Evolutionary conservation across 1,284 basidiomycete species (phyloP), one percentile per base, ranked within the genome.

Genomic region (Dichomitus squalens): DNA sequence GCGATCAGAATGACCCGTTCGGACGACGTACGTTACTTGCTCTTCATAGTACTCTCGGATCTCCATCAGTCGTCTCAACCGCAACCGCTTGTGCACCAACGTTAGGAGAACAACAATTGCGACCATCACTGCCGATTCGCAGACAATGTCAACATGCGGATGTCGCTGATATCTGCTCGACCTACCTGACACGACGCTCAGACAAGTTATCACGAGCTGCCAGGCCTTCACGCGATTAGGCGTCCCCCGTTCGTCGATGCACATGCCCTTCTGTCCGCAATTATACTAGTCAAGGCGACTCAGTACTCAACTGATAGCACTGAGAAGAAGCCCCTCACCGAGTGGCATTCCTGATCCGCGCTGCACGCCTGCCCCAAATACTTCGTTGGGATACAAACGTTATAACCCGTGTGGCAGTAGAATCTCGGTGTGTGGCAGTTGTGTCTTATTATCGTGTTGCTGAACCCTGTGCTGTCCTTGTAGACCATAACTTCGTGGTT

Each of bases 401-500:
- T 63, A 2, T 70, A 63, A 6, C 77, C 77, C 12, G 59, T 49
- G 59, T 86, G 81, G 69, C 89, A 92, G 72, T 86, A 90, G 11
- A 83, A 70, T 7, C 72, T 74, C 3, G 78, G 79, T 20, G 81
- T 77, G 21, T 71, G 72, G 63, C 84, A 86, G 63, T 87, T 86
- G 73, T 88, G 86, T 55, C 87, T 77, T 20, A 79, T 79, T 29
- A 89, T 76, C 50, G 79, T 78, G 64, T 81, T 83, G 21, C 74
- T 77, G 68, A 79, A 80, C 58, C 44, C 44, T 14, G 70, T 71
- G 18, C 72, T 77, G 34, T 80, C 81, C 31, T 79, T 75, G 68
- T 90, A 90, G 1, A 79, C 80, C 4, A 80, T 84, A 65, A 84
- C 83, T 64, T 91, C 87, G 12, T 79, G 73, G 3, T 82, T 64